Percentiles rank a stretch among this genome's conserved stretches.
These are phyloP conservation scores for Dactylellina drechsleri DNA, from an alignment of 2,329 filamentous ascomycete genomes.

Conservation along the genomic window DNA sequence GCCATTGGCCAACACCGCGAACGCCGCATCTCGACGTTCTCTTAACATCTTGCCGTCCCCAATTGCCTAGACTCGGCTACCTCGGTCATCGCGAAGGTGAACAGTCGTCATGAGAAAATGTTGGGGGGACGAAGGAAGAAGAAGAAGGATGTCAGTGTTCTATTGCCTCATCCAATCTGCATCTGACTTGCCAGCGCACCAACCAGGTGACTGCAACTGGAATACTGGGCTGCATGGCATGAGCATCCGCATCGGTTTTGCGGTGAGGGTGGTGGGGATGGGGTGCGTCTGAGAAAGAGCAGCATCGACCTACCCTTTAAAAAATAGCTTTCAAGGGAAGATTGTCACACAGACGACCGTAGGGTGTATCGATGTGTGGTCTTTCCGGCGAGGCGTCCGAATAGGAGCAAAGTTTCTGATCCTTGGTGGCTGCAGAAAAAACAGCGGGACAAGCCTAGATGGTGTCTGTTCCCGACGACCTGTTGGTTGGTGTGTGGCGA, in stretches of 20 bases:
- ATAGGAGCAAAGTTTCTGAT: neutral
- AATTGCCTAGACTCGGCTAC: neutral
- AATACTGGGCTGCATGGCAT: constrained; percentile 15
- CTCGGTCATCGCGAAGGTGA: constrained; percentile 11
- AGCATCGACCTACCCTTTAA: neutral
- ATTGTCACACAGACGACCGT: neutral
- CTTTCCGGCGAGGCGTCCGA: neutral
- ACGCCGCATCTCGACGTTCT: neutral
- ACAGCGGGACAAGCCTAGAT: neutral
- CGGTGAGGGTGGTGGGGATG: neutral
- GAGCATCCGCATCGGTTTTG: constrained; percentile 16
- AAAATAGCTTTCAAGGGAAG: neutral
- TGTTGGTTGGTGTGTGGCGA: neutral
- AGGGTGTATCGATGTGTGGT: neutral
- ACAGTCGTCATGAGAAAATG: constrained; percentile 2
- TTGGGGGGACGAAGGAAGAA: neutral
- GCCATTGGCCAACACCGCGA: constrained; percentile 17
- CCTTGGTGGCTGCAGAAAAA: neutral
- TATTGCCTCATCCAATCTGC: constrained; percentile 7
- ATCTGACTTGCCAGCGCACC: constrained; percentile 42
- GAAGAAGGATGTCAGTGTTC: too few relatives aligned
- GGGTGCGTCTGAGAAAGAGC: neutral
- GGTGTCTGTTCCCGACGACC: neutral
- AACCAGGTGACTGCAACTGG: constrained; percentile 33
- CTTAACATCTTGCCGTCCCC: neutral